Conservation (phyloP, 2,329 filamentous ascomycete genomes). For the Phymatotrichopsis omnivora region DNA sequence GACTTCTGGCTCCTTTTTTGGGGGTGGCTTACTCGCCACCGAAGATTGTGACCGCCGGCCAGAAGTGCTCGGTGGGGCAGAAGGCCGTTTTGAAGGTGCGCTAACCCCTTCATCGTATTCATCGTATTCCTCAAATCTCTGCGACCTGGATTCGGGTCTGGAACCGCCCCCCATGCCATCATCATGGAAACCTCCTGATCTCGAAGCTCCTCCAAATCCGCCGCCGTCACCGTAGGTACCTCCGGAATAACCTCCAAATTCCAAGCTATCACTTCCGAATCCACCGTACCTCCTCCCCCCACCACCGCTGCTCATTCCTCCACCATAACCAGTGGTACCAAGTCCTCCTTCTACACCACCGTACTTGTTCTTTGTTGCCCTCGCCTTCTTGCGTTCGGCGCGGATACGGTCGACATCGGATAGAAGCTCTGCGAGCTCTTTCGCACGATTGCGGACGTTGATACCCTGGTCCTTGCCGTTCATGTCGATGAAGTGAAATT, state of each 20-base stretch:
- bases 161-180: constrained; percentile 36
- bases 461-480: constrained; percentile 98
- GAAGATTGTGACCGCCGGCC: constrained; percentile 18
- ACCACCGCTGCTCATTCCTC: constrained; percentile 40
- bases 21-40: constrained; percentile 48
- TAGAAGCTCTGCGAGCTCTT: constrained; percentile 89
- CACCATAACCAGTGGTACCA: constrained; percentile 46
- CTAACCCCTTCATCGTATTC: constrained; percentile 74
- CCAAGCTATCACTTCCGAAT: constrained; percentile 67
- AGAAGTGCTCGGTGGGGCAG: constrained; percentile 32
- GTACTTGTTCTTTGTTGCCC: constrained; percentile 86
- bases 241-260: constrained; percentile 58
- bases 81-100: constrained; percentile 33
- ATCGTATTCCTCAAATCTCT: constrained; percentile 93
- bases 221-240: constrained; percentile 92
- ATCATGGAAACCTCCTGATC: constrained; percentile 41
- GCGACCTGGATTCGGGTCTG: constrained; percentile 34
- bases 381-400: constrained; percentile 76
- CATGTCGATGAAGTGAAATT: constrained; percentile 92
- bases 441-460: constrained; percentile 92
- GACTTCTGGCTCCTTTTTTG: constrained; percentile 75
- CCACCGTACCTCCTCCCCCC: constrained; percentile 64
- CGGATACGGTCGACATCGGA: constrained; percentile 83
- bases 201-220: constrained; percentile 69
- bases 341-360: constrained; percentile 81